These are phyloP conservation scores for Apostasia ramifera DNA, from an alignment of 106 monocot genomes.

Conservation along the genomic window DNA sequence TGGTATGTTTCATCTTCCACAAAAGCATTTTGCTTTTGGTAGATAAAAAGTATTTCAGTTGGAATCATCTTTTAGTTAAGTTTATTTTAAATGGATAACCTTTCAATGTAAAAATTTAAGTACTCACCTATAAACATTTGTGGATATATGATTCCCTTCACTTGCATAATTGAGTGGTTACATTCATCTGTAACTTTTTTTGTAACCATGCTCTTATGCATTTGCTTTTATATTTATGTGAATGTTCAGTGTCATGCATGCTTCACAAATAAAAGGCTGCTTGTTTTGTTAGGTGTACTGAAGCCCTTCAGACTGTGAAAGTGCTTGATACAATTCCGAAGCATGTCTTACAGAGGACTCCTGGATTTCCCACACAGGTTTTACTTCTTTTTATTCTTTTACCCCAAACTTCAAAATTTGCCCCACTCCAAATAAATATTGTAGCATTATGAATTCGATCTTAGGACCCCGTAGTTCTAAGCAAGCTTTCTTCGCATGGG, in stretches of 20 bases:
- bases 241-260: neutral
- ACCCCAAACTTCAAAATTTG: neutral
- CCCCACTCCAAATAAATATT: neutral
- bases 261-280: neutral
- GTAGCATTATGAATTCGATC: neutral
- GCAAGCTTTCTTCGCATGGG: too few species aligned
- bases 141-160: neutral
- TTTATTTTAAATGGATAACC: too few species aligned
- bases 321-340: constrained; percentile 72
- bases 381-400: neutral
- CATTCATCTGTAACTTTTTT: neutral
- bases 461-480: too few species aligned
- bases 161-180: neutral
- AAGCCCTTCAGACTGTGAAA: constrained; percentile 51
- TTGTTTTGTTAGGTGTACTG: constrained; percentile 34
- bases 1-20: constrained; percentile 36
- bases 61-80: too few species aligned
- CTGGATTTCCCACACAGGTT: constrained; percentile 66
- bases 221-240: neutral
- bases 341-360: constrained; percentile 42
- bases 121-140: too few species aligned
- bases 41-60: too few species aligned
- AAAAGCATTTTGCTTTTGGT: too few species aligned
- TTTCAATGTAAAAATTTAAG: too few species aligned
- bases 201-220: neutral